Evolutionary conservation across 345 rosid species (phyloP), one percentile per base, ranked within the genome.

Genomic region (Eucalyptus regnans): DNA sequence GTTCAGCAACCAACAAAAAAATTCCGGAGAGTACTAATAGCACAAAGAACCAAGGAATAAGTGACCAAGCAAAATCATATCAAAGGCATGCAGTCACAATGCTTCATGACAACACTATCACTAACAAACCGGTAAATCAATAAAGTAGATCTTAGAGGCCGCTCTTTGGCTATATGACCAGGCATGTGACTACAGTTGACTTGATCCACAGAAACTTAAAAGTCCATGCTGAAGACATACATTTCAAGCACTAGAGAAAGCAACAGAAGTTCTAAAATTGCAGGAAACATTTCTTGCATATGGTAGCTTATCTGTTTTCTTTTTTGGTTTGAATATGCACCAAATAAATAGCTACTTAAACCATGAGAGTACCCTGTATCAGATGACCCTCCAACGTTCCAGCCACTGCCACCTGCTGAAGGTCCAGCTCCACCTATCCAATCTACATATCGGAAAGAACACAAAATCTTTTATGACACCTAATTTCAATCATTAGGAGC

Each of bases 381-480:
- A 89, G 97, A 92, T 22, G 89, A 48, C 13, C 93, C 95, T 88
- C 95, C 99, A 85, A 91, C 51, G 84, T 94, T 95, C 99, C 96
- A 94, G 41, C 92, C 91, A 91, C 92, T 92, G 90, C 92, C 94
- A 79, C 92, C 95, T 52, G 93, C 93, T 79, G 98, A 93, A 49
- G 98, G 86, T 91, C 96, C 96, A 80, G 95, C 92, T 92, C 92
- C 94, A 90, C 88, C 92, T 43, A 90, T 86, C 99, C 98, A 97
- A 89, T 90, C 98, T 98, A 76, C 81, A 90, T 68, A 48, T 16
- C 76, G 87, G 79, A 58, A 88, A 79, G 88, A 20, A 27, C 64
- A 86, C 56, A 23, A 68, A 43, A 62, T 46, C 8, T 76, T 76
- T 41, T 41, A 76, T 76, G 84, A 76, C 48, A 41, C 29, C 84